Evolutionary conservation across 2,329 filamentous ascomycete genomes (phyloP), one percentile per base, ranked within the genome.

Genomic region (Cercospora canescens): DNA sequence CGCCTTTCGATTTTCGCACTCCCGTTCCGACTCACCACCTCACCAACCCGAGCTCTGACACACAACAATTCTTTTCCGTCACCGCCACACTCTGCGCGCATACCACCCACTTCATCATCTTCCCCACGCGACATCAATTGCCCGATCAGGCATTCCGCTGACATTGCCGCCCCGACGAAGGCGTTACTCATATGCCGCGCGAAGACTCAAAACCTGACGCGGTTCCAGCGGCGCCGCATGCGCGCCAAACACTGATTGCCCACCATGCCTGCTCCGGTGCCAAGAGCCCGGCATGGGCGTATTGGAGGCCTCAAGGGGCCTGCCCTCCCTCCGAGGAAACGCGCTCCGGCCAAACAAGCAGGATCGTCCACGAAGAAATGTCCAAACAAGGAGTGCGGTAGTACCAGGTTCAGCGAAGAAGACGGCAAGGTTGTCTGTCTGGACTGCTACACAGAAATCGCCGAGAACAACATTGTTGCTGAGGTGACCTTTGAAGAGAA

Each of bases 401-500:
- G 65, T 60, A 68, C 67, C 18, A 63, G 69, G 3, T 59, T 69
- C 35, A 73, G 74, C 35, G 76, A 77, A 45, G 71, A 74, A 18
- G 76, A 80, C 58, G 78, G 77, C 62, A 70, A 82, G 67, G 81
- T 82, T 69, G 84, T 92, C 71, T 98, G 95, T 80, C 87, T 89
- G 67, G 90, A 88, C 55, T 98, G 95, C 79, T 94, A 93, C 85
- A 89, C 88, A 67, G 88, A 97, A 71, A 87, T 94, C 63, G 90
- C 91, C 72, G 91, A 96, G 76, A 89, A 88, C 76, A 93, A 96
- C 75, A 97, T 98, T 69, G 94, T 97, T 65, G 88, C 93, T 57
- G 95, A 99, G 78, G 88, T 98, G 68, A 90, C 90, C 24, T 99
- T 98, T 75, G 93, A 93, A 70, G 94, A 99, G 81, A 91, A 88